Base-by-base conservation (phyloP, 2,329 filamentous ascomycete genomes). In the Aspergillus melleus region DNA sequence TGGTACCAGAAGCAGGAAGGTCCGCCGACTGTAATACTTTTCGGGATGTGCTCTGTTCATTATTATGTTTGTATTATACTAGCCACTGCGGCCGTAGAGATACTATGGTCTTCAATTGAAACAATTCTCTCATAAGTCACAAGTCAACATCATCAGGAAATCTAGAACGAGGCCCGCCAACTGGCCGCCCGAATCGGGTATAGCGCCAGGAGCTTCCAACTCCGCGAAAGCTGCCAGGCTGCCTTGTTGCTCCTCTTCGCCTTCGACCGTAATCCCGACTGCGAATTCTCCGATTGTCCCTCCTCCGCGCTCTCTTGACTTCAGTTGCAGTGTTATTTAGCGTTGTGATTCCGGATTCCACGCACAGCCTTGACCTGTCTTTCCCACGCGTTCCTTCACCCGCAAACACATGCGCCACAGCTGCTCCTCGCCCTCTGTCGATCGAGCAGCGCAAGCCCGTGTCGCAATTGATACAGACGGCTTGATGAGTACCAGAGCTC, bases 1-100 rank as follows among this genome's bases (percentile, higher is more conserved):
- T 79, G 96, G 95, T 72, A 91, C 90, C 44, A 90, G 93, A 77
- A 94, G 92, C 81, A 86, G 85, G 76, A 91, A 88, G 75, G 89
- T 88, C 44, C 93, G 93, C 78, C 89, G 95, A 80, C 79, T 98
- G 80, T 42, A 42, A 29, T 29, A 9, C 8, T 2, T 8, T 29
- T 29, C 3, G 26, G 26, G 8, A 29, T 8, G 26, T 29, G 26
- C 8, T 29, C 26, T 29, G 26, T 29, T 29, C 8, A 68, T 65
- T 62, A 64, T 62, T 65, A 65, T 58, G 52, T 53, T 56, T 63
- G 61, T 63, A 63, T 51, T 63, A 63, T 52, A 59, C 51, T 61
- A 61, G 59, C 58, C 58, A 56, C 32, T 55, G 22, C 46, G 52
- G 24, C 24, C 24, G 24, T 24, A 24, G 24, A 24, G 4, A 57